phyloP scores from a whole-genome alignment of 495 filamentous ascomycete species.

The Aspergillus baeticus region DNA sequence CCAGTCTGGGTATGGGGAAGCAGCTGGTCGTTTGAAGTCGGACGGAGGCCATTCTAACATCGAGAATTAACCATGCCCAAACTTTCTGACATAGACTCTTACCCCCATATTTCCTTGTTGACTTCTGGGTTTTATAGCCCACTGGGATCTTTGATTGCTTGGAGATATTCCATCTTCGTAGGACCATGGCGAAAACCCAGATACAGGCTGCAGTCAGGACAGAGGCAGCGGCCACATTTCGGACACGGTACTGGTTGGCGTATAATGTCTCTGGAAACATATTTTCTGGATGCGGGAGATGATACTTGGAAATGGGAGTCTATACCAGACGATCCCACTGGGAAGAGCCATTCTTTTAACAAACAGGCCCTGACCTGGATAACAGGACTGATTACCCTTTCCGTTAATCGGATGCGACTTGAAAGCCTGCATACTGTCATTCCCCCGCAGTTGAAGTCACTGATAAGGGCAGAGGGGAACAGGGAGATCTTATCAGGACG shows the following conservation, averaged over 20 bases:
- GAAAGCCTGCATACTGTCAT: background rate
- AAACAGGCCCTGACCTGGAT: background rate
- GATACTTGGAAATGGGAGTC: background rate
- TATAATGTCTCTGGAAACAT: slow-evolving; percentile 11
- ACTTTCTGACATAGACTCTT: background rate
- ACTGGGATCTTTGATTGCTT: slow-evolving; percentile 22
- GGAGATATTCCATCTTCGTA: slow-evolving; percentile 23
- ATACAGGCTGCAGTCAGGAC: slow-evolving; percentile 24
- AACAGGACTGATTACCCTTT: slow-evolving; percentile 20
- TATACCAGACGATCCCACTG: background rate
- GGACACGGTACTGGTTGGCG: slow-evolving; percentile 13
- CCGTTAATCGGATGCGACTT: slow-evolving; percentile 35
- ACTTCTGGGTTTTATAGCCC: slow-evolving; percentile 19
- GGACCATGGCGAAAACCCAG: slow-evolving; percentile 21
- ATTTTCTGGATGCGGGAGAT: background rate
- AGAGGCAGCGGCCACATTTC: slow-evolving; percentile 22
- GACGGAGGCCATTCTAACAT: slow-evolving; percentile 65
- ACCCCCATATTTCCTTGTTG: slow-evolving; percentile 34
- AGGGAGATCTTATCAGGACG: slow-evolving; percentile 1
- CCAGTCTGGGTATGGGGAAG: slow-evolving; percentile 70
- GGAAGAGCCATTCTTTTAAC: background rate
- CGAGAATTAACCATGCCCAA: background rate
- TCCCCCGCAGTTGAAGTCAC: slow-evolving; percentile 7
- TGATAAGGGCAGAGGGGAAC: background rate
- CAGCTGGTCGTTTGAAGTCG: slow-evolving; percentile 65